These are phyloP conservation scores for Fraxinus americana DNA, from an alignment of 257 asterid genomes.

Conservation along the genomic window DNA sequence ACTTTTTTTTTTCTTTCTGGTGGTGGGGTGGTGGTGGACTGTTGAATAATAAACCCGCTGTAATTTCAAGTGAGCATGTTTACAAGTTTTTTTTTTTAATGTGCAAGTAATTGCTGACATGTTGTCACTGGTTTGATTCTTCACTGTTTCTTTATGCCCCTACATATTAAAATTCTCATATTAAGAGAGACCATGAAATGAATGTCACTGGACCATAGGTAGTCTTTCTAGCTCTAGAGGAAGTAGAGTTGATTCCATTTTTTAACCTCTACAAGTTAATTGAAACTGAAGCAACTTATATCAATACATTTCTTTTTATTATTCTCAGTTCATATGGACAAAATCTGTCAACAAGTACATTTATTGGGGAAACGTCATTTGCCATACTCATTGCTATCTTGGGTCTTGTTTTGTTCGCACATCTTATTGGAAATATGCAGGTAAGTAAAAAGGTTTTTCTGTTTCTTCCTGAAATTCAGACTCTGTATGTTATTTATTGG, in stretches of 20 bases:
- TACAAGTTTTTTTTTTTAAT: neutral
- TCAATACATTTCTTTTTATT: slow-evolving; percentile 13
- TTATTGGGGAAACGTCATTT: slow-evolving; percentile 81
- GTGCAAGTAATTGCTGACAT: neutral
- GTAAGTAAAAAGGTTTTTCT: slow-evolving; percentile 33
- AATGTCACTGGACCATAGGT: neutral
- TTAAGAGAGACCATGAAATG: neutral
- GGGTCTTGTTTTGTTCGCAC: slow-evolving; percentile 88
- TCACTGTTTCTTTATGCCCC: neutral
- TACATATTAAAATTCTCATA: neutral
- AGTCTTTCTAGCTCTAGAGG: neutral
- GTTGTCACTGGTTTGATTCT: neutral
- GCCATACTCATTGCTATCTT: slow-evolving; percentile 85
- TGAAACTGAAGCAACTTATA: slow-evolving; percentile 1
- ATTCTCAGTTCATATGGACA: slow-evolving; percentile 82
- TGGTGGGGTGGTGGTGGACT: neutral
- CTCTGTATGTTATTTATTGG: neutral
- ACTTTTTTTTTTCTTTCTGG: neutral
- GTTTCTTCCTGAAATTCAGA: slow-evolving; percentile 15
- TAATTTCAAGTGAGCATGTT: neutral
- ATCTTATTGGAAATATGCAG: slow-evolving; percentile 98
- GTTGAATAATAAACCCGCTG: neutral
- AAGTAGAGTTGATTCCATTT: neutral
- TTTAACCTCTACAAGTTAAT: neutral
- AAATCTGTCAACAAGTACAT: slow-evolving; percentile 83